Base-by-base conservation (phyloP, 148 eudicot species). In the Amaranthus palmeri region DNA sequence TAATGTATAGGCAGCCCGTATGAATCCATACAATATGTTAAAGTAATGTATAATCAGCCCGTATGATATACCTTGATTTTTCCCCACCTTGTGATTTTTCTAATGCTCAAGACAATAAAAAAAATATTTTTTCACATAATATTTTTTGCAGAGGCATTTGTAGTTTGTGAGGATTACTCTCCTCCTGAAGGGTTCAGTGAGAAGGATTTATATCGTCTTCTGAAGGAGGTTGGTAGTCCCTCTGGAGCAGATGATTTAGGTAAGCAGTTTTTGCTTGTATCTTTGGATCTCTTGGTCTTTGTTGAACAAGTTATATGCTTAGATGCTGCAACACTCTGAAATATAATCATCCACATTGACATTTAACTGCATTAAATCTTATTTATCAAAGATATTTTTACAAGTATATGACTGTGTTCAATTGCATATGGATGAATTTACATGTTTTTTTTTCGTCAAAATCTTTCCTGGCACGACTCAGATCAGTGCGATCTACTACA, bases 131-230 rank as follows among this genome's bases (percentile, higher is more conserved):
- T 59, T 7, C 5, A n/a, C 8, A 25, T 42, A 9, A 69, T 45
- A 70, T 72, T 76, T 65, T 54, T 57, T 82, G 61, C 89, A 90
- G 98, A 93, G 91, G 97, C 98, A 65, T 93, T 95, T 88, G 97
- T 86, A 56, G 93, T 95, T 70, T 95, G 99, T 60, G 99, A 95
- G 81, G 95, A 91, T 75, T 95, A 95, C 81, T 86, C 88, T 42
- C 99, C 99, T 54, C 99, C 99, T 8, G 92, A 88, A 81, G 99
- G 97, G 66, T 95, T 95, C 75, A 85, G 74, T 76, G 97, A 91
- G 79, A 95, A 87, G 81, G 97, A 95, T 84, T 80, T 95, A 72
- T 88, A 91, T 75, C 96, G 86, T 72, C 93, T 95, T 73, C 82
- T 95, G 72, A 93, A 91, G 85, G 83, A 89, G 81, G 89, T 89